Evolutionary conservation across 108 stramenopile species (phyloP).

Genomic region (Discostella pseudostelligera): DNA sequence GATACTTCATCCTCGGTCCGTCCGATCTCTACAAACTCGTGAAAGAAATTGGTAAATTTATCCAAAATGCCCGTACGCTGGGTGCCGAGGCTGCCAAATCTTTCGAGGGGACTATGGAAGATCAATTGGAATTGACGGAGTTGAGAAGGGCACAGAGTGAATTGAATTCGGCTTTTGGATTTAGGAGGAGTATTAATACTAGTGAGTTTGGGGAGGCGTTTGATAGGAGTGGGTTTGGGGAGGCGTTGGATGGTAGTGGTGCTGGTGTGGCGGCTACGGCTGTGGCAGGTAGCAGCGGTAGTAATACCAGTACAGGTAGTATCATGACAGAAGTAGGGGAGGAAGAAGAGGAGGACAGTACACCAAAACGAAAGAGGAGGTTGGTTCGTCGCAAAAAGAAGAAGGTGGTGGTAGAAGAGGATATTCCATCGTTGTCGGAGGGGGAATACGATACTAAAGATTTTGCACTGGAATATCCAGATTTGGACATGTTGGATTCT

Average conservation of each 20-base stretch:
- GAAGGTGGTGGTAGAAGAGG: slow-evolving; percentile 23
- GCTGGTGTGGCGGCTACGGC: slow-evolving; percentile 24
- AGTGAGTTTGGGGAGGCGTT: slow-evolving; percentile 59
- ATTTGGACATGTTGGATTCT: slow-evolving; percentile 42
- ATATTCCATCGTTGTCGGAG: not conserved
- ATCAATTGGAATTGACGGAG: slow-evolving; percentile 80
- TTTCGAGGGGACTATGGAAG: slow-evolving; percentile 80
- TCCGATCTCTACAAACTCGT: slow-evolving; percentile 83
- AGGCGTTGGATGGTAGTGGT: slow-evolving; percentile 14
- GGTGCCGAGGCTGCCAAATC: slow-evolving; percentile 64
- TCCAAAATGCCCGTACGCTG: slow-evolving; percentile 78
- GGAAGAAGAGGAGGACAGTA: slow-evolving; percentile 11
- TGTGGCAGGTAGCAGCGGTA: not conserved
- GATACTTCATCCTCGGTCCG: slow-evolving; percentile 88
- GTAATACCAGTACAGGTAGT: slow-evolving; percentile 11
- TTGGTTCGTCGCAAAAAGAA: slow-evolving; percentile 37
- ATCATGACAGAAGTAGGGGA: slow-evolving; percentile 28
- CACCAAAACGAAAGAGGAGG: slow-evolving; percentile 26
- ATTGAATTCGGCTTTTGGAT: slow-evolving; percentile 81
- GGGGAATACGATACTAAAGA: slow-evolving; percentile 14
- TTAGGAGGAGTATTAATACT: slow-evolving; percentile 86
- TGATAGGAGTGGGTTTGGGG: slow-evolving; percentile 1
- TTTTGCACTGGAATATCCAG: slow-evolving; percentile 36
- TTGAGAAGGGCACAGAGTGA: slow-evolving; percentile 80
- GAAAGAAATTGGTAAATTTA: slow-evolving; percentile 86